These are phyloP conservation scores for Nicotiana tabacum DNA, from an alignment of 257 asterid species.

Conservation along the genomic window DNA sequence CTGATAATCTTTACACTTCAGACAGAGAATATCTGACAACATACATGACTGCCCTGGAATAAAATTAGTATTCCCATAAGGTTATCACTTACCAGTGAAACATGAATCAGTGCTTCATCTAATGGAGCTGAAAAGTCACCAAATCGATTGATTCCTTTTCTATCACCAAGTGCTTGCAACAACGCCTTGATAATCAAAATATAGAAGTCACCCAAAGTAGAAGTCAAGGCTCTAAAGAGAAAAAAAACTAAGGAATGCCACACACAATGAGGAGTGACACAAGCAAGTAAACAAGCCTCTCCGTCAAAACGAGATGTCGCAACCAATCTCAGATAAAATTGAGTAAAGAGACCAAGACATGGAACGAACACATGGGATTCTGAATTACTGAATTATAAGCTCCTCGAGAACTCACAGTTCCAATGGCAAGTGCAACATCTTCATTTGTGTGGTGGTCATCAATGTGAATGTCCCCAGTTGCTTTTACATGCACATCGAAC, in stretches of 20 bases:
- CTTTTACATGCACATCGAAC: constrained; percentile 73
- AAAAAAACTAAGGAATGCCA: not conserved
- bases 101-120: constrained; percentile 92
- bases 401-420: constrained; percentile 51
- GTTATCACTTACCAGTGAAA: constrained; percentile 56
- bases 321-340: not conserved
- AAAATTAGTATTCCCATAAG: not conserved
- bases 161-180: constrained; percentile 90
- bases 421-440: constrained; percentile 86
- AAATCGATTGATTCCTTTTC: constrained; percentile 85
- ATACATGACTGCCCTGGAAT: not conserved
- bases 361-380: not conserved
- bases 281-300: not conserved
- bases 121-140: constrained; percentile 99
- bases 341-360: not conserved
- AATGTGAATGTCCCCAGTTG: constrained; percentile 83
- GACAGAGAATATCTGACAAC: not conserved
- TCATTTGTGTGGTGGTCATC: constrained; percentile 97
- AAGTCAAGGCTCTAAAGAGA: not conserved
- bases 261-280: not conserved
- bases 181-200: constrained; percentile 50
- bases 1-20: not conserved
- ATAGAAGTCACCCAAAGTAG: not conserved
- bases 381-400: not conserved
- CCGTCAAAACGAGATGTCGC: not conserved